Percentiles rank a stretch among this genome's conserved stretches.
These are phyloP conservation scores for Mallotus japonicus DNA, from an alignment of 441 rosid species.

Conservation along the genomic window DNA sequence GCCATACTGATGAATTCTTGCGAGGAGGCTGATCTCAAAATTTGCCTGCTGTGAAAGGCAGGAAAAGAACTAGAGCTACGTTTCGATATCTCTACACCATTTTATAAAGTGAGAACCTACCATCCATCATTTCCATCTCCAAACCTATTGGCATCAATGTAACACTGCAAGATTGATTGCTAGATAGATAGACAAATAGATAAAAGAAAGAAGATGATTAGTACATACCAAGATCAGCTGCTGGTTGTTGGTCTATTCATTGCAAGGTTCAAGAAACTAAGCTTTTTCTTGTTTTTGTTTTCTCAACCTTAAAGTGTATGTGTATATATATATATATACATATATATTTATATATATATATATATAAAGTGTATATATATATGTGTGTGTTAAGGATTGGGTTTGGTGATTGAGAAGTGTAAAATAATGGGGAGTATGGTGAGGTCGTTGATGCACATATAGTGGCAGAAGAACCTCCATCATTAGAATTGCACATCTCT, in stretches of 20 bases:
- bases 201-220: neutral
- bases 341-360: conserved; percentile 1
- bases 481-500: conserved; percentile 41
- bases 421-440: conserved; percentile 53
- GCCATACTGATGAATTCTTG: conserved; percentile 67
- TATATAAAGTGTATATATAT: neutral
- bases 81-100: conserved; percentile 66
- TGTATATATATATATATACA: neutral
- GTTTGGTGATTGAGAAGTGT: conserved; percentile 16
- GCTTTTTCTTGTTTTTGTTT: neutral
- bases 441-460: conserved; percentile 58
- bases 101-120: conserved; percentile 45
- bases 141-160: conserved; percentile 34
- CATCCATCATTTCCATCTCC: conserved; percentile 57
- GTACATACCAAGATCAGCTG: conserved; percentile 53
- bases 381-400: neutral
- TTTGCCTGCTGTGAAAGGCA: conserved; percentile 65
- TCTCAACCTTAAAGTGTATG: conserved; percentile 10
- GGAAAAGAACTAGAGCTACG: conserved; percentile 57
- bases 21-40: conserved; percentile 63
- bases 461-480: conserved; percentile 56
- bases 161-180: no score
- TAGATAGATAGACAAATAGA: no score
- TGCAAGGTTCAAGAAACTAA: conserved; percentile 10
- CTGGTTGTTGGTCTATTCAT: conserved; percentile 52